phyloP scores from a whole-genome alignment of 768 basidiomycete genomes.

The Pleurotus pulmonarius region DNA sequence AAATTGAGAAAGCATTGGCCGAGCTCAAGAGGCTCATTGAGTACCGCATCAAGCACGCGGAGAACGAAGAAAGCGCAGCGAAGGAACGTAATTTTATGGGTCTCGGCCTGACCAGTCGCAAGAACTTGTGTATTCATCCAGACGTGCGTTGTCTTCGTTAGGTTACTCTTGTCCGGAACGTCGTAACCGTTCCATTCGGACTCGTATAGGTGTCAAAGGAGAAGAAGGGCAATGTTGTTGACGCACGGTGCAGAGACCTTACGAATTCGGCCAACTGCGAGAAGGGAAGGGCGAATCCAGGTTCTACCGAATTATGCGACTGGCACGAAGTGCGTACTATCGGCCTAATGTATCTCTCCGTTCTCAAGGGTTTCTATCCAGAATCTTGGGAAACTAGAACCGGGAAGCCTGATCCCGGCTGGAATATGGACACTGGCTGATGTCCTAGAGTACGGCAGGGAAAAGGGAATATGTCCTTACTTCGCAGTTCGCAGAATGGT shows the following conservation, averaged over 20 bases:
- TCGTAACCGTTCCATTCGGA: background rate
- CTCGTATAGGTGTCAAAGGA: slow-evolving; percentile 80
- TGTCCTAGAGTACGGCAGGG: slow-evolving; percentile 81
- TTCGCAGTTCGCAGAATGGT: slow-evolving; percentile 97
- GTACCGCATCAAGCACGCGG: slow-evolving; percentile 73
- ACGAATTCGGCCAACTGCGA: slow-evolving; percentile 83
- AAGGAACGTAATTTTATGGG: slow-evolving; percentile 86
- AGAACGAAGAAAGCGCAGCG: slow-evolving; percentile 66
- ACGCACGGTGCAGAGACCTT: slow-evolving; percentile 94
- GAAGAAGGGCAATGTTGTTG: slow-evolving; percentile 97
- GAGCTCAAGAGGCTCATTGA: slow-evolving; percentile 93
- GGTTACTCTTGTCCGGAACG: background rate
- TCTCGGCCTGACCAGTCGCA: slow-evolving; percentile 89
- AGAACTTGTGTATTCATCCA: slow-evolving; percentile 95
- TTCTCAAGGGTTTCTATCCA: slow-evolving; percentile 25
- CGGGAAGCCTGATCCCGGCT: slow-evolving; percentile 75
- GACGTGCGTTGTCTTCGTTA: slow-evolving; percentile 50
- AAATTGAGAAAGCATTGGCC: slow-evolving; percentile 96
- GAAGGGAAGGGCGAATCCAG: slow-evolving; percentile 82
- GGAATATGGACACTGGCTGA: slow-evolving; percentile 96
- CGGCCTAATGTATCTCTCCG: background rate
- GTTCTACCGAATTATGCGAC: slow-evolving; percentile 86
- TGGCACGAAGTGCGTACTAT: slow-evolving; percentile 80
- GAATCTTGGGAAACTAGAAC: slow-evolving; percentile 80
- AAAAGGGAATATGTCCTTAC: slow-evolving; percentile 88